Evolutionary conservation across 768 basidiomycete genomes (phyloP).

Genomic region (Myochromella boudieri): DNA sequence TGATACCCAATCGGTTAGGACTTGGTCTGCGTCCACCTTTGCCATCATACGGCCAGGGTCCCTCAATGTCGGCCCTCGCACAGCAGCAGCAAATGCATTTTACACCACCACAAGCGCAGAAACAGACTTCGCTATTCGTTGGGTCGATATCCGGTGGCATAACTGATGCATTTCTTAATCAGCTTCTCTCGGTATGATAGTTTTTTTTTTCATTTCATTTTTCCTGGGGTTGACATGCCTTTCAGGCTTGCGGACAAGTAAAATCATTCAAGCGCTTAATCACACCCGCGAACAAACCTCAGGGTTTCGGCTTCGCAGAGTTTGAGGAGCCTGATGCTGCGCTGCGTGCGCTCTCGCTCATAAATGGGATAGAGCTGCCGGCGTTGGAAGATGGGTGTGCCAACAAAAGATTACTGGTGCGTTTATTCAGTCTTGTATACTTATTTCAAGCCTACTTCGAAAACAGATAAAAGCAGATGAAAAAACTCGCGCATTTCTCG

Average conservation of each 20-base stretch:
- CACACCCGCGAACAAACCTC: constrained; percentile 90
- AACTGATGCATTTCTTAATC: constrained; percentile 77
- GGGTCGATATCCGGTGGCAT: constrained; percentile 95
- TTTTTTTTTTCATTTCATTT: neutral
- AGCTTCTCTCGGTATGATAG: constrained; percentile 66
- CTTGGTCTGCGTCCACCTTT: constrained; percentile 87
- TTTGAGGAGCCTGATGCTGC: constrained; percentile 94
- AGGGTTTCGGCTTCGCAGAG: constrained; percentile 97
- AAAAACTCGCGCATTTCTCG: constrained; percentile 86
- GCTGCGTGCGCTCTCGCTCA: constrained; percentile 58
- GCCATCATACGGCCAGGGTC: constrained; percentile 88
- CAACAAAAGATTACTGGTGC: constrained; percentile 60
- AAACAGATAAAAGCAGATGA: constrained; percentile 91
- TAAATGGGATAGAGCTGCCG: constrained; percentile 52
- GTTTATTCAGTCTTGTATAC: constrained; percentile 41
- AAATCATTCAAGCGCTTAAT: constrained; percentile 91
- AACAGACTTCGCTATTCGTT: constrained; percentile 80
- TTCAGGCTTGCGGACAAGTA: constrained; percentile 85
- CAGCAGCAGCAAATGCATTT: constrained; percentile 79
- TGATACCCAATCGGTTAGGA: constrained; percentile 71
- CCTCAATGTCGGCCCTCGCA: constrained; percentile 89
- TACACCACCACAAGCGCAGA: constrained; percentile 66
- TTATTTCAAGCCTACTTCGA: constrained; percentile 46
- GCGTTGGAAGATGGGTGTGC: constrained; percentile 52
- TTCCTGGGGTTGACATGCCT: neutral